Evolutionary conservation across 208 protist genomes (phyloP).

Genomic region (Leishmania guyanensis): DNA sequence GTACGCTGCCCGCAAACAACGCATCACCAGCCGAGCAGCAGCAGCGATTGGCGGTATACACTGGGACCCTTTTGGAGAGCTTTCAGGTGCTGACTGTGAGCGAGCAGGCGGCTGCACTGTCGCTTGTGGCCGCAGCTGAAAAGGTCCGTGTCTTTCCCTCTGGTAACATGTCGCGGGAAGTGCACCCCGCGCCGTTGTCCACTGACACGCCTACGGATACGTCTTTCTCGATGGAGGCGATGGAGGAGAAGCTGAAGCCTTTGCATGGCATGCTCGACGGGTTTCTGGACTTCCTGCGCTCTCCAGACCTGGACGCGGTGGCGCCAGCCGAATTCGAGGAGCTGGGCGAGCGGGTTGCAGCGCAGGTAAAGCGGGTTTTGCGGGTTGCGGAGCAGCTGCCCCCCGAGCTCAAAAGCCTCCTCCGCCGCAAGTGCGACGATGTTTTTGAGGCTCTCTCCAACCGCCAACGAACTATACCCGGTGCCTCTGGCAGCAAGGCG

Average conservation of each 20-base stretch:
- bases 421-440: slow-evolving; percentile 53
- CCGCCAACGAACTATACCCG: background rate
- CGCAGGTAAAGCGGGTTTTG: slow-evolving; percentile 51
- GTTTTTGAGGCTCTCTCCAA: slow-evolving; percentile 27
- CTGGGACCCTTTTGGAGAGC: slow-evolving; percentile 45
- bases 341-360: slow-evolving; percentile 36
- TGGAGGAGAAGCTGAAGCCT: slow-evolving; percentile 26
- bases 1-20: slow-evolving; percentile 2
- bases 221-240: background rate
- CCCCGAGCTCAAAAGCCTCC: slow-evolving; percentile 27
- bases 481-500: background rate
- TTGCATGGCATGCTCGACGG: slow-evolving; percentile 70
- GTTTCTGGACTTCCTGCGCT: slow-evolving; percentile 56
- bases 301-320: slow-evolving; percentile 28
- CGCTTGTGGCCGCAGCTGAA: slow-evolving; percentile 37
- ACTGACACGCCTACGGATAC: background rate
- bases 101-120: slow-evolving; percentile 48
- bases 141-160: background rate
- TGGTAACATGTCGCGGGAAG: background rate
- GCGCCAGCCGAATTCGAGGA: slow-evolving; percentile 30
- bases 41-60: slow-evolving; percentile 34
- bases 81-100: slow-evolving; percentile 40
- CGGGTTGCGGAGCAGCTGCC: slow-evolving; percentile 50
- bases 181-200: background rate
- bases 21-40: slow-evolving; percentile 26